These are phyloP conservation scores for Nemania sp. DNA, from an alignment of 2,329 filamentous ascomycete species.

Conservation along the genomic window DNA sequence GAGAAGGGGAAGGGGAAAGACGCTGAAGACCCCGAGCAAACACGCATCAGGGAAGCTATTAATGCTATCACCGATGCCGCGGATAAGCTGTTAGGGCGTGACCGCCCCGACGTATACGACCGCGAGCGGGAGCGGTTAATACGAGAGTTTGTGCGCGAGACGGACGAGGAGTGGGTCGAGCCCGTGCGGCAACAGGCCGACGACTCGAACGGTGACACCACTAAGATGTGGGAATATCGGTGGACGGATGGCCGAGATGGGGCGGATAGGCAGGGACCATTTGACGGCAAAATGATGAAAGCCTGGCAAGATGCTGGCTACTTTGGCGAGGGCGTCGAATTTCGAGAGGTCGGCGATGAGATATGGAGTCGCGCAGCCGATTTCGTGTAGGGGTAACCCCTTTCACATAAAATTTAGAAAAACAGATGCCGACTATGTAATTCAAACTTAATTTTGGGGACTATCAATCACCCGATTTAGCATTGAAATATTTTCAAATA, in stretches of 20 bases:
- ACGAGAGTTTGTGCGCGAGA: conserved; percentile 85
- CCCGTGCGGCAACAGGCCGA: conserved; percentile 49
- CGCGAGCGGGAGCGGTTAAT: conserved; percentile 85
- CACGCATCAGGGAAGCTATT: conserved; percentile 77
- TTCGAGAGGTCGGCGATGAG: conserved; percentile 69
- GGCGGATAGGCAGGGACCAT: conserved; percentile 84
- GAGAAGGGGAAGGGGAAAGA: conserved; percentile 64
- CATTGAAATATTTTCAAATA: neutral
- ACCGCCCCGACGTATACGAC: conserved; percentile 92
- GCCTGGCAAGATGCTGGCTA: conserved; percentile 94
- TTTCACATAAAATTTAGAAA: neutral
- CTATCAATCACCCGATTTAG: neutral
- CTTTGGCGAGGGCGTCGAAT: conserved; percentile 90
- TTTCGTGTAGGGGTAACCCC: conserved; percentile 58
- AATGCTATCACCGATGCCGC: conserved; percentile 89
- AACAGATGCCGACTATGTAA: neutral
- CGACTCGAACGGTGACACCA: conserved; percentile 45
- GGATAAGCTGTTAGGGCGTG: conserved; percentile 84
- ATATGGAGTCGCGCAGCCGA: conserved; percentile 64
- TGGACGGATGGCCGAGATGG: conserved; percentile 91
- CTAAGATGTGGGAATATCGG: conserved; percentile 84
- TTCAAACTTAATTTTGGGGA: neutral
- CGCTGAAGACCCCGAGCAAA: conserved; percentile 76
- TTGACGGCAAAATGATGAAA: conserved; percentile 85
- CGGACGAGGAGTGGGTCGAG: conserved; percentile 84